phyloP scores from a whole-genome alignment of 805 yeast genomes.

The Candida adriatica region DNA sequence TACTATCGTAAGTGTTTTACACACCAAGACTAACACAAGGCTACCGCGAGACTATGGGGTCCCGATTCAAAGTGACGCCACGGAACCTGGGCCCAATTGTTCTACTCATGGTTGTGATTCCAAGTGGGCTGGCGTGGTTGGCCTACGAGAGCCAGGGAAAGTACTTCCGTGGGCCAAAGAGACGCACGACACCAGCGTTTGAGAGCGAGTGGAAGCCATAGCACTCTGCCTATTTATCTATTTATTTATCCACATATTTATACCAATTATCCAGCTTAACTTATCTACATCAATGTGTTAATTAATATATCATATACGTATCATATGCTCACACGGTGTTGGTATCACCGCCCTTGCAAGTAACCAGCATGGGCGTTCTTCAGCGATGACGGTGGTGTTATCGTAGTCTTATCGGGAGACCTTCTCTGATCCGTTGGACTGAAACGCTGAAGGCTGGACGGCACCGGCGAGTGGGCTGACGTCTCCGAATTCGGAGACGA shows the following conservation, averaged over 20 bases:
- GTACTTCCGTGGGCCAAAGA: conserved; percentile 17
- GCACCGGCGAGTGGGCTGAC: conserved; percentile 18
- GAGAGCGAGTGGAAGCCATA: conserved; percentile 19
- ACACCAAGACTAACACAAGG: conserved; percentile 10
- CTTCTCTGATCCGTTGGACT: conserved; percentile 10
- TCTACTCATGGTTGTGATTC: conserved; percentile 17
- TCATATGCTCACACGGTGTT: no score
- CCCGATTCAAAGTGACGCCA: conserved; percentile 19
- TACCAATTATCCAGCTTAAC: not conserved
- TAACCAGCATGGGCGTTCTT: conserved; percentile 15
- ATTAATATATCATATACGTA: not conserved
- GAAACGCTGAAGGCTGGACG: conserved; percentile 9
- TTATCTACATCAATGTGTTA: not conserved
- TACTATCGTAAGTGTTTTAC: conserved; percentile 17
- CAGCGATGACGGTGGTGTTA: conserved; percentile 3
- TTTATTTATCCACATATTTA: conserved; percentile 1
- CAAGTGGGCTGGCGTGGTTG: conserved; percentile 17
- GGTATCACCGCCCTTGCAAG: no score
- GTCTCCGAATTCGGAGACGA: conserved; percentile 22
- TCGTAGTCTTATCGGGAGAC: conserved; percentile 1
- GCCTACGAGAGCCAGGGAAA: conserved; percentile 22
- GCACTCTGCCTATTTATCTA: not conserved
- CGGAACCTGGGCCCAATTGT: conserved; percentile 17
- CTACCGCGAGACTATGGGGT: conserved; percentile 19
- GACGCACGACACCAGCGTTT: conserved; percentile 19